phyloP scores from a whole-genome alignment of 2,329 filamentous ascomycete species.

The Tricladium varicosporioides region DNA sequence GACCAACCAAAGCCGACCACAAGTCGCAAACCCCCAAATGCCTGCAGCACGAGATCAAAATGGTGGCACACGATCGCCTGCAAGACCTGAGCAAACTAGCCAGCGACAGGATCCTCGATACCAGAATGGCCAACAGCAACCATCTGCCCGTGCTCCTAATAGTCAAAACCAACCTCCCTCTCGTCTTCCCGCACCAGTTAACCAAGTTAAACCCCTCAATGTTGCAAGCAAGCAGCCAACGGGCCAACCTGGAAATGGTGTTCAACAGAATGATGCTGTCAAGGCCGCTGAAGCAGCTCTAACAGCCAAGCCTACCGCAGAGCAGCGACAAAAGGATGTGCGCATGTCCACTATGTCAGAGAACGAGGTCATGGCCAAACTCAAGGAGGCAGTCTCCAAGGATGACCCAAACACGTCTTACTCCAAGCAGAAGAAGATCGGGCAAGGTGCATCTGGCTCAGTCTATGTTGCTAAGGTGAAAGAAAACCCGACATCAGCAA shows the following conservation, averaged over 20 bases:
- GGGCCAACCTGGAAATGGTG: conserved; percentile 37
- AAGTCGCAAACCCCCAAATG: conserved; percentile 49
- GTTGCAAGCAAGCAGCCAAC: conserved; percentile 63
- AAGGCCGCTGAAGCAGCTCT: conserved; percentile 89
- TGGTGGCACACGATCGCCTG: conserved; percentile 32
- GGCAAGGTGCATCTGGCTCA: conserved; percentile 94
- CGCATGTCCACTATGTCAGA: conserved; percentile 99
- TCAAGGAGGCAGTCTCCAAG: conserved; percentile 92
- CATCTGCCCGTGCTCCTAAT: conserved; percentile 43
- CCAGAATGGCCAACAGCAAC: conserved; percentile 39
- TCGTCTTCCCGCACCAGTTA: conserved; percentile 53
- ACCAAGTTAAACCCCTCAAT: conserved; percentile 71
- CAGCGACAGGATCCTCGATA: conserved; percentile 33
- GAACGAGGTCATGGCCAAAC: conserved; percentile 92
- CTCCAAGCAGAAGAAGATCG: conserved; percentile 99
- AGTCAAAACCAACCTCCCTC: conserved; percentile 46
- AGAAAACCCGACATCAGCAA: conserved; percentile 76
- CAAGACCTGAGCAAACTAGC: conserved; percentile 44
- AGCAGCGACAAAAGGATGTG: conserved; percentile 83
- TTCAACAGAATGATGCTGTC: conserved; percentile 60
- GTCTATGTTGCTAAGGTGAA: conserved; percentile 97
- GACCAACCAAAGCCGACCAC: conserved; percentile 43
- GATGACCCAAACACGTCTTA: conserved; percentile 94
- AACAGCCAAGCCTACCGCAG: conserved; percentile 72
- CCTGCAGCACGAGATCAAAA: conserved; percentile 40